A percentile compares a stretch with the other conserved stretches of the same genome.
phyloP scores from a whole-genome alignment of 75 land plant genomes.

The Ceratopteris richardii region DNA sequence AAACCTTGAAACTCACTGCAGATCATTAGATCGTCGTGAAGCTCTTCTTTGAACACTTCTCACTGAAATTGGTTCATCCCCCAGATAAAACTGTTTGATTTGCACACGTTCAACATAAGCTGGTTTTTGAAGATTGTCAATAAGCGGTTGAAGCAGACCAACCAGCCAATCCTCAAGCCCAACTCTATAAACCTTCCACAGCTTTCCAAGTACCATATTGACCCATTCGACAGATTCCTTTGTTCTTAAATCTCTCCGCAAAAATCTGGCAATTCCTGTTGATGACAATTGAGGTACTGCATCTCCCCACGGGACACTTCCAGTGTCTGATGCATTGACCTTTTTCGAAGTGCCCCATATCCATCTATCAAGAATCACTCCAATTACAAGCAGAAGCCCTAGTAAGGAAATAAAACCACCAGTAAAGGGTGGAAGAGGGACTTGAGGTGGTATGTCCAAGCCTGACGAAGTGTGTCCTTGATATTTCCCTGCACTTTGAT shows the following conservation, averaged over 20 bases:
- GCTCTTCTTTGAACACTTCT: constrained; percentile 91
- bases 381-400: background rate
- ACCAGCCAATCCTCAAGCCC: constrained; percentile 83
- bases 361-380: constrained; percentile 1
- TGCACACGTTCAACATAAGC: constrained; percentile 78
- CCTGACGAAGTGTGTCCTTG: background rate
- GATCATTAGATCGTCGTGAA: constrained; percentile 87
- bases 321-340: constrained; percentile 21
- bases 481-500: background rate
- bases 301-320: background rate
- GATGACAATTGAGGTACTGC: constrained; percentile 53
- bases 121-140: constrained; percentile 85
- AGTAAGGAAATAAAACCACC: constrained; percentile 2
- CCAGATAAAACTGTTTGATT: constrained; percentile 86
- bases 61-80: constrained; percentile 90
- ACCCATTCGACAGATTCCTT: constrained; percentile 99
- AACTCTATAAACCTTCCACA: constrained; percentile 86
- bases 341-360: background rate
- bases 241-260: constrained; percentile 74
- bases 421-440: constrained; percentile 2
- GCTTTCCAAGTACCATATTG: constrained; percentile 95
- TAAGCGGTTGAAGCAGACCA: constrained; percentile 87
- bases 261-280: constrained; percentile 55
- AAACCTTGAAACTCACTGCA: constrained; percentile 57
- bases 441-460: background rate